phyloP scores from a whole-genome alignment of 2,329 filamentous ascomycete species.

The Aspergillus caelatus region DNA sequence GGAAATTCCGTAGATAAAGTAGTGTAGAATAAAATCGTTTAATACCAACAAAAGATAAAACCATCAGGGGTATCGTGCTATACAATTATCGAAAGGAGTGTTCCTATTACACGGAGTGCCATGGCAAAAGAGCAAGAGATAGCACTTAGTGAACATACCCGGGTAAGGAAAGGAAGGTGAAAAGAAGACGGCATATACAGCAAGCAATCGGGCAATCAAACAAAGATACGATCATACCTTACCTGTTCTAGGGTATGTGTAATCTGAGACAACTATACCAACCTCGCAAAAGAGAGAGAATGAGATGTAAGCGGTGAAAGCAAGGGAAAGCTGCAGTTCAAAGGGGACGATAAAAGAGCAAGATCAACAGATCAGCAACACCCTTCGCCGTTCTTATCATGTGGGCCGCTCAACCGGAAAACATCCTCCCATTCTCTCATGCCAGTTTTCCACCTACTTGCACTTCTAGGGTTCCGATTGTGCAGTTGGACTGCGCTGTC shows the following conservation, averaged over 20 bases:
- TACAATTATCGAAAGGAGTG: neutral
- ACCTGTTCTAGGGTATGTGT: neutral
- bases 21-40: neutral
- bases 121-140: neutral
- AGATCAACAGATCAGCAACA: conserved; percentile 41
- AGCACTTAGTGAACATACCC: neutral
- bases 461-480: conserved; percentile 32
- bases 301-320: neutral
- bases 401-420: conserved; percentile 45
- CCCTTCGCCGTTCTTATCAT: conserved; percentile 38
- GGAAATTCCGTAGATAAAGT: neutral
- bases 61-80: conserved; percentile 9
- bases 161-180: neutral
- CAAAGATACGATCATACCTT: neutral
- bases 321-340: neutral
- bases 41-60: neutral
- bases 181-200: neutral
- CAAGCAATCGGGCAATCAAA: neutral
- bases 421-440: conserved; percentile 56
- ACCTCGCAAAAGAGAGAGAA: neutral
- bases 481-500: conserved; percentile 42
- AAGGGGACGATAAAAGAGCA: neutral
- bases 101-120: neutral
- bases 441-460: conserved; percentile 37
- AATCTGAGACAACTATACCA: neutral